Evolutionary conservation across 2,329 filamentous ascomycete genomes (phyloP), one percentile per base, ranked within the genome.

Genomic region (Sclerotinia sclerotiorum): DNA sequence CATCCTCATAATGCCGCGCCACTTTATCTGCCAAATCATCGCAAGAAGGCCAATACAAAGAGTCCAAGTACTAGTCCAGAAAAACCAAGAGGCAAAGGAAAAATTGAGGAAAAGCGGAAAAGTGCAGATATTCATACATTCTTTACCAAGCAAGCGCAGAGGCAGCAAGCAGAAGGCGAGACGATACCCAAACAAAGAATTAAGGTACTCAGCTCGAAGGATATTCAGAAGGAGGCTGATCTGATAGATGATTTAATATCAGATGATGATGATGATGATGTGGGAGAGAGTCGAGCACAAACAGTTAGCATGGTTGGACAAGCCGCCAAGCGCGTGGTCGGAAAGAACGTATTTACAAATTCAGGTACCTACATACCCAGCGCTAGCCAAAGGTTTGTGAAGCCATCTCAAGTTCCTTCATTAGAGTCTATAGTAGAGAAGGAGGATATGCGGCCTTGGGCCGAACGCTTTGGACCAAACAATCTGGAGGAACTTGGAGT

Each of bases 401-500:
- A 82, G 79, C 70, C 84, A 82, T 75, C 76, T 3, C 71, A 75
- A 27, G 75, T 52, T 29, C 27, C 60, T 7, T 35, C 65, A 6
- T 8, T 21, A 17, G 51, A 73, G 17, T 74, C 74, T 21, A 64
- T 75, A 15, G 71, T 73, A 10, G 71, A 72, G 8, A 81, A 72
- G 8, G 81, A 86, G 48, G 89, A 93, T 72, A 79, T 83, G 61
- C 85, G 90, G 65, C 93, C 94, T 3, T 98, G 94, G 94, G 91
- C 91, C 21, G 94, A 97, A 73, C 87, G 89, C 73, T 98, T 93
- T 78, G 89, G 87, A 2, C 94, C 94, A 0, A 75, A 78, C 3
- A 90, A 86, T 73, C 78, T 97, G 17, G 88, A 93, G 21, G 94
- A 98, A 80, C 82, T 99, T 57, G 94, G 91, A 0, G 94, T 99